These are phyloP conservation scores for Lactifluus pinguis DNA, from an alignment of 768 basidiomycete species.

Conservation along the genomic window DNA sequence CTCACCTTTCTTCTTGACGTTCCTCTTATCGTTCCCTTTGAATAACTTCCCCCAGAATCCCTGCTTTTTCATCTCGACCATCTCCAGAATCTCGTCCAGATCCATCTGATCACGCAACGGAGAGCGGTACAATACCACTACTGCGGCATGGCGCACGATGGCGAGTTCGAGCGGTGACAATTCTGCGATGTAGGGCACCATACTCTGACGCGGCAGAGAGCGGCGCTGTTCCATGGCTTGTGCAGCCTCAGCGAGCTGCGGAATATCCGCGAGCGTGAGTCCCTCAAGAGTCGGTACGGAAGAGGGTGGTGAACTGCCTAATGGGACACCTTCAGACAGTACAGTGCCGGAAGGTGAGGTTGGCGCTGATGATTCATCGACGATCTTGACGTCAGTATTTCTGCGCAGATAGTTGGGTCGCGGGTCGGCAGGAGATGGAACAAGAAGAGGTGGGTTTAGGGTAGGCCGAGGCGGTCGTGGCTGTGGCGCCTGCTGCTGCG, in stretches of 20 bases:
- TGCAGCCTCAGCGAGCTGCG: slow-evolving; percentile 84
- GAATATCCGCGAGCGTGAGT: slow-evolving; percentile 90
- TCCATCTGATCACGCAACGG: slow-evolving; percentile 77
- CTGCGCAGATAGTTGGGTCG: slow-evolving; percentile 67
- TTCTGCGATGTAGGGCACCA: slow-evolving; percentile 79
- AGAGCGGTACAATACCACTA: slow-evolving; percentile 69
- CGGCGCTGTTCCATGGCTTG: slow-evolving; percentile 84
- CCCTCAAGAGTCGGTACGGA: slow-evolving; percentile 44
- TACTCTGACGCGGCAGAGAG: slow-evolving; percentile 67
- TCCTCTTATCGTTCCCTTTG: slow-evolving; percentile 84
- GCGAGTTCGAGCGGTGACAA: slow-evolving; percentile 77
- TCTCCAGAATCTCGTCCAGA: slow-evolving; percentile 86
- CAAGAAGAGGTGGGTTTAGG: slow-evolving; percentile 32
- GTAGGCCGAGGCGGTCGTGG: slow-evolving; percentile 27
- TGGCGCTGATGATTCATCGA: slow-evolving; percentile 69
- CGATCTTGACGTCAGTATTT: slow-evolving; percentile 82
- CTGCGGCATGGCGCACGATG: slow-evolving; percentile 87
- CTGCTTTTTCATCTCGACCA: slow-evolving; percentile 87
- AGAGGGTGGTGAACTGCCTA: slow-evolving; percentile 4
- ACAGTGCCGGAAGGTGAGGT: slow-evolving; percentile 54
- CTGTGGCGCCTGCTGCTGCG: slow-evolving; percentile 22
- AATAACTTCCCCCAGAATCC: slow-evolving; percentile 96
- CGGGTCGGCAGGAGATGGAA: slow-evolving; percentile 38
- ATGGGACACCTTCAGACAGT: slow-evolving; percentile 29
- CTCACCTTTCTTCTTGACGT: slow-evolving; percentile 78